These are phyloP conservation scores for Picea abies DNA, from an alignment of 83 land plant genomes.

Conservation along the genomic window DNA sequence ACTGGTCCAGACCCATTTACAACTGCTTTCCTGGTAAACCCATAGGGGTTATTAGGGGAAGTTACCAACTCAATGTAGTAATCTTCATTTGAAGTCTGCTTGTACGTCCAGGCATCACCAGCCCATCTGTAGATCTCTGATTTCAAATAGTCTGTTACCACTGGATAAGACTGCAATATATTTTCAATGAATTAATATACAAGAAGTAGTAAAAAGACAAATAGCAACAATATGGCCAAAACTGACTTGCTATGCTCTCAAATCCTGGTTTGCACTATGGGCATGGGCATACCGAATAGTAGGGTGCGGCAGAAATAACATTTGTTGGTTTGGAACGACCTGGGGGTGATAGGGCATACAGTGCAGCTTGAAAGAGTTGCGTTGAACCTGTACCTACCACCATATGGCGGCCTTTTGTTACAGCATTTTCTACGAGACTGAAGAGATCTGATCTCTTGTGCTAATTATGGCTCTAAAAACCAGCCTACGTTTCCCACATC, in stretches of 20 bases:
- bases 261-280: background rate
- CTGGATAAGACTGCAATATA: background rate
- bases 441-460: slow-evolving; percentile 46
- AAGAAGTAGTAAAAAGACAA: background rate
- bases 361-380: slow-evolving; percentile 86
- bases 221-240: background rate
- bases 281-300: slow-evolving; percentile 67
- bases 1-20: slow-evolving; percentile 39
- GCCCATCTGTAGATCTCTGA: slow-evolving; percentile 72
- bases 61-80: no score
- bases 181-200: background rate
- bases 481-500: slow-evolving; percentile 51
- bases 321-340: slow-evolving; percentile 49
- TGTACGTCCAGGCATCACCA: slow-evolving; percentile 60
- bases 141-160: slow-evolving; percentile 51
- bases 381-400: slow-evolving; percentile 92
- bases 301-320: slow-evolving; percentile 80
- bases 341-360: slow-evolving; percentile 55
- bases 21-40: slow-evolving; percentile 29
- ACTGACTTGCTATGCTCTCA: background rate
- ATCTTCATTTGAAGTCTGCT: slow-evolving; percentile 1
- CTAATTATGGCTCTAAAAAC: slow-evolving; percentile 78
- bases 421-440: slow-evolving; percentile 85
- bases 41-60: no score
- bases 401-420: slow-evolving; percentile 57